Conservation (phyloP, 2,329 filamentous ascomycete genomes). For the Colletotrichum costaricense region DNA sequence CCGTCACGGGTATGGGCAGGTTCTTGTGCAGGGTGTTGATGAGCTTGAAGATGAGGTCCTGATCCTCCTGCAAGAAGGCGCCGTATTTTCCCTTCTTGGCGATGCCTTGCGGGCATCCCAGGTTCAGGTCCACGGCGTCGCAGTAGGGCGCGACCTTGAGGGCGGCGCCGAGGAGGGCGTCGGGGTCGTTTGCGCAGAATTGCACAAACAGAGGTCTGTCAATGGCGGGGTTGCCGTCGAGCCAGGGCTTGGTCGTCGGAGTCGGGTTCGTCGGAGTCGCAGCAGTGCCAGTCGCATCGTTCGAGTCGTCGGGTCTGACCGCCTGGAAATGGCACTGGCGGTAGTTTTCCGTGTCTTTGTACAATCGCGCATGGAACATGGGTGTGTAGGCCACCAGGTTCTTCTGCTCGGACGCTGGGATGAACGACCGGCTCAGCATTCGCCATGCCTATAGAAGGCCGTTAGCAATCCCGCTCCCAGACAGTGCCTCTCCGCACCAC, state of each 20-base stretch:
- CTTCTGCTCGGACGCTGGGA: conserved; percentile 72
- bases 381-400: conserved; percentile 89
- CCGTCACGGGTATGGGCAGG: conserved; percentile 87
- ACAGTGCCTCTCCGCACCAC: not conserved
- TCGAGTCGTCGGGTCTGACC: conserved; percentile 46
- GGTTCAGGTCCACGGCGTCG: conserved; percentile 94
- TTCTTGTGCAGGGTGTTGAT: conserved; percentile 85
- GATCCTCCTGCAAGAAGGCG: conserved; percentile 94
- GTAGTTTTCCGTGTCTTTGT: conserved; percentile 80
- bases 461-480: not conserved
- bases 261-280: not conserved
- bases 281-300: conserved; percentile 16
- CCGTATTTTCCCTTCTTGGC: conserved; percentile 92
- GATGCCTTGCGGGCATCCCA: conserved; percentile 97
- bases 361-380: conserved; percentile 95
- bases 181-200: conserved; percentile 91
- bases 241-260: conserved; percentile 58
- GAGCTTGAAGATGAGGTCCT: conserved; percentile 82
- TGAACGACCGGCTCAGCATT: conserved; percentile 93
- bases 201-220: conserved; percentile 95
- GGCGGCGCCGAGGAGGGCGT: conserved; percentile 84
- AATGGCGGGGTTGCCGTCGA: conserved; percentile 87
- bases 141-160: conserved; percentile 85
- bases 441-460: conserved; percentile 81
- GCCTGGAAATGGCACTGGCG: conserved; percentile 86